A percentile compares a stretch with the other conserved stretches of the same genome.
phyloP scores from a whole-genome alignment of 2,329 filamentous ascomycete genomes.

The Colletotrichum orchidophilum region DNA sequence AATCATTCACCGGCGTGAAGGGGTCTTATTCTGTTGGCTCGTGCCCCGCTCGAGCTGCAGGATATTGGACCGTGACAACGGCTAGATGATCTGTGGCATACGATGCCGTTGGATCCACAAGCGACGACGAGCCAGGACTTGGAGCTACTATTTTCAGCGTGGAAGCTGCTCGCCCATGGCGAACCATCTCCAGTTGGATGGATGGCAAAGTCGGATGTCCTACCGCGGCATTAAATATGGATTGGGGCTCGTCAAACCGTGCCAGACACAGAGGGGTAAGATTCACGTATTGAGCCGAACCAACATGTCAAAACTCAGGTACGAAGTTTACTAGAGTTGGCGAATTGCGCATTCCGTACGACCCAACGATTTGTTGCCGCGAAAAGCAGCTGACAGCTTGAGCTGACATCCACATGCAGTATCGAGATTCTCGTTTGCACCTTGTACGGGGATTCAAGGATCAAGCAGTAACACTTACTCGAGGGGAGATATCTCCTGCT shows the following conservation, averaged over 20 bases:
- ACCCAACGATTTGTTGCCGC: neutral
- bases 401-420: neutral
- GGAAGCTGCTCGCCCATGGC: neutral
- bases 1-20: neutral
- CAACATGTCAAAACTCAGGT: neutral
- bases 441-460: neutral
- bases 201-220: neutral
- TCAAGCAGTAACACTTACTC: neutral
- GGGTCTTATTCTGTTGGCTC: neutral
- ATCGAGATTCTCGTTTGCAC: neutral
- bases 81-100: neutral
- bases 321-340: neutral
- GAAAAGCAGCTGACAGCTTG: neutral
- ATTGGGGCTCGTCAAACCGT: neutral
- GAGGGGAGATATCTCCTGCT: neutral
- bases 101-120: neutral
- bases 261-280: neutral
- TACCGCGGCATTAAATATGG: neutral
- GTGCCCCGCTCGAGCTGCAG: neutral
- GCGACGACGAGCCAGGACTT: neutral
- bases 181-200: neutral
- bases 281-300: neutral
- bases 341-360: neutral
- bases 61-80: neutral
- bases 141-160: neutral